Evolutionary conservation across 1,284 basidiomycete species (phyloP), one percentile per base, ranked within the genome.

Genomic region (Ceratobasidium sp.): DNA sequence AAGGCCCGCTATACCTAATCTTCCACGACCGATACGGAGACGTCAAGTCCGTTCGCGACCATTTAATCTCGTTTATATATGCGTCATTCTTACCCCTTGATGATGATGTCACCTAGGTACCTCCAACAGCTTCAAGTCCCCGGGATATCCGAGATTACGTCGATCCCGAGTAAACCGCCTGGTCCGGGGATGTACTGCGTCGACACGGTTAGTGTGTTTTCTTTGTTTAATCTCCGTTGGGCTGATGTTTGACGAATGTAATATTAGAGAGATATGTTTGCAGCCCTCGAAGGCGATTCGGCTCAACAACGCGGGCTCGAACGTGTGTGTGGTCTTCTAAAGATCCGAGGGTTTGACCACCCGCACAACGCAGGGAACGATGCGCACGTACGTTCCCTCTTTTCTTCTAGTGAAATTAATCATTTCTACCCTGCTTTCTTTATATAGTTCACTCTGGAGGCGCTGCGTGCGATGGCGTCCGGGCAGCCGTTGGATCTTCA

Each of bases 331-430:
- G 84, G 86, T 65, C 88, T 91, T 61, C 87, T 96, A 10, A 88
- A 90, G 69, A 87, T 94, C 64, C 81, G 84, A 0, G 88, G 89
- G 0, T 76, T 79, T 1, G 80, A 87, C 46, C 87, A 87, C 81
- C 85, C 94, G 74, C 94, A 96, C 86, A 96, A 96, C 83, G 93
- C 93, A 1, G 94, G 94, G 0, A 96, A 96, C 82, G 94, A 96
- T 83, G 94, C 94, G 0, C 88, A 92, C 82, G 93, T 94, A 82
- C 44, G 57, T 64, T 44, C 66, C 15, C 33, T 46, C 2, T 57
- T 26, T 23, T 17, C 54, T 50, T 54, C 23, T 61, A 57, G 52
- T 23, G n/a, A n/a, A n/a, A n/a, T n/a, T n/a, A n/a, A n/a, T n/a
- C n/a, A n/a, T n/a, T n/a, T n/a, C n/a, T n/a, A n/a, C n/a, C n/a